Evolutionary conservation across 2,329 filamentous ascomycete species (phyloP), one percentile per base, ranked within the genome.

Genomic region (Aspergillus puulaauensis): DNA sequence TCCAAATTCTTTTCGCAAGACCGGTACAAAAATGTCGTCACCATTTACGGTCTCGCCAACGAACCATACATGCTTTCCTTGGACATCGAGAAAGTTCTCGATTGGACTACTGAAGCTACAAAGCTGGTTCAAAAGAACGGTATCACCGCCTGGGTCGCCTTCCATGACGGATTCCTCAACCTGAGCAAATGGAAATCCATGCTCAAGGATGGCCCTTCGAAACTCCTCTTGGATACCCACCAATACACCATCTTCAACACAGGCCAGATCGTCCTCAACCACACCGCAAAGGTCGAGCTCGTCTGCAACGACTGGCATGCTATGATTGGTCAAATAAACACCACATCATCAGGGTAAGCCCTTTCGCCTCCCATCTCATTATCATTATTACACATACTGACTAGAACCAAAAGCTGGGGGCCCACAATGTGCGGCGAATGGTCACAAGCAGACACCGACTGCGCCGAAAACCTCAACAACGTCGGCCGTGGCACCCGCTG

Each of bases 221-320:
- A 73, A 21, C 80, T 98, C 63, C 84, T 96, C 17, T 85, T 99
- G n/a, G 95, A 99, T 75, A 95, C 96, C 39, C 95, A 99, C 77
- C 93, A 98, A 75, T 99, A 99, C 75, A 91, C 96, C 69, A 97
- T 97, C 74, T 99, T 99, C 83, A 97, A 99, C 81, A 85, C 86
- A 40, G 87, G 89, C 64, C 91, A 96, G 74, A 89, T 99, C 69
- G 84, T 86, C 48, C 88, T 89, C 69, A 88, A 88, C 56, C 95
- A 98, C 78, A 82, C 87, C 55, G 83, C 88, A 64, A 97, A 97
- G 77, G 83, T 98, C 57, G 81, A 89, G 59, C 96, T 96, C 70
- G 91, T 93, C 4, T 99, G 95, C 78, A 79, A 83, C 17, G 91
- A 87, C 54, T 99, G 95, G 95, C 89, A 90, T 3, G 73, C 87